These are phyloP conservation scores for Passiflora organensis DNA, from an alignment of 345 rosid species.

Conservation along the genomic window DNA sequence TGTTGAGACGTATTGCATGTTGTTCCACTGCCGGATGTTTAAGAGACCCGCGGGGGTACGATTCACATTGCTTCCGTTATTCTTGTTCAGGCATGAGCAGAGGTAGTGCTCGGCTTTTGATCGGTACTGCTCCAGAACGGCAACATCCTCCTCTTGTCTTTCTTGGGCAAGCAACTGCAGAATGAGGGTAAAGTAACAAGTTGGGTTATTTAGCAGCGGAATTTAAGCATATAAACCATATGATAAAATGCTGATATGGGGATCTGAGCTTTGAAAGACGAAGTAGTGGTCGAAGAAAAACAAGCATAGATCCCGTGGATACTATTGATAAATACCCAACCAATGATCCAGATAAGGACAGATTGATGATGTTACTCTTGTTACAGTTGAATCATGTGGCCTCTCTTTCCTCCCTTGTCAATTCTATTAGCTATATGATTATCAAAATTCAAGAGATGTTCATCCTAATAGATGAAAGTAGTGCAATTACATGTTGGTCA, in stretches of 20 bases:
- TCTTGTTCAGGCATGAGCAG: conserved; percentile 78
- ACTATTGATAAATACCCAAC: neutral
- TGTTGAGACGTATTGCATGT: conserved; percentile 92
- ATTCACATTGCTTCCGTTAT: conserved; percentile 49
- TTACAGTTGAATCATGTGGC: conserved; percentile 1
- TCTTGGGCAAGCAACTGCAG: conserved; percentile 58
- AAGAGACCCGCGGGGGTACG: conserved; percentile 79
- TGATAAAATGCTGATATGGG: too few relatives aligned
- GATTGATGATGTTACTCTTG: neutral
- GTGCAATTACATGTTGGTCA: conserved; percentile 5
- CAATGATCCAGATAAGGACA: neutral
- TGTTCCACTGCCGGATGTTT: conserved; percentile 91
- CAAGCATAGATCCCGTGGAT: neutral
- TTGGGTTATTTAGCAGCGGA: too few relatives aligned
- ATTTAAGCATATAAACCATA: too few relatives aligned
- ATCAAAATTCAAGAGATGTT: too few relatives aligned
- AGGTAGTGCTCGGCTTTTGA: conserved; percentile 79
- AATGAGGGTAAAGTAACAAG: neutral
- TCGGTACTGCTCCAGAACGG: conserved; percentile 47
- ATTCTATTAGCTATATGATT: too few relatives aligned
- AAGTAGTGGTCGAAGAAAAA: neutral
- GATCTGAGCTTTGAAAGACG: too few relatives aligned
- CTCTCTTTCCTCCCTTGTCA: neutral
- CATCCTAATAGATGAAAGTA: neutral
- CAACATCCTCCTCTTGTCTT: conserved; percentile 41